phyloP scores from a whole-genome alignment of 2,329 filamentous ascomycete species.

The Aspergillus bombycis region DNA sequence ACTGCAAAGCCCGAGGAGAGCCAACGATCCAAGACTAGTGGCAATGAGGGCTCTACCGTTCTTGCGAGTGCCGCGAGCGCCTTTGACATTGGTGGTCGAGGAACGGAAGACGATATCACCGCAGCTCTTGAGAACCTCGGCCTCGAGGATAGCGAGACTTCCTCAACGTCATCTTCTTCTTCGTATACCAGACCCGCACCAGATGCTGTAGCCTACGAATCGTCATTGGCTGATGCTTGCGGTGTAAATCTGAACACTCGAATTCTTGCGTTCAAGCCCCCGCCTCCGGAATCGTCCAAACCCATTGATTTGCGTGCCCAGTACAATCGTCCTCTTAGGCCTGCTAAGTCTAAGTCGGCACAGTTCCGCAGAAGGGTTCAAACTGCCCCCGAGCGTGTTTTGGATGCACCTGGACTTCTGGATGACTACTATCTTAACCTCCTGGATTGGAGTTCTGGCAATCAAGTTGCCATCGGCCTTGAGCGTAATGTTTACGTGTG shows the following conservation, averaged over 20 bases:
- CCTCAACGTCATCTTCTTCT: conserved; percentile 55
- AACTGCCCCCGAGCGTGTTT: conserved; percentile 91
- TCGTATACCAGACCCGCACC: conserved; percentile 79
- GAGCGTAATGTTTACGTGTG: conserved; percentile 98
- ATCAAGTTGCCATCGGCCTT: conserved; percentile 96
- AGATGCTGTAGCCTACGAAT: conserved; percentile 87
- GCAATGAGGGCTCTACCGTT: conserved; percentile 71
- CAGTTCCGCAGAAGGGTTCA: conserved; percentile 91
- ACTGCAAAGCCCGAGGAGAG: conserved; percentile 83
- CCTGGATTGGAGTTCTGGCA: conserved; percentile 95
- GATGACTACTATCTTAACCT: conserved; percentile 99
- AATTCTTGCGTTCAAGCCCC: conserved; percentile 97
- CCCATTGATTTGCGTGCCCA: conserved; percentile 96
- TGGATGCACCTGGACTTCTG: conserved; percentile 92
- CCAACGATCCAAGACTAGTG: conserved; percentile 72
- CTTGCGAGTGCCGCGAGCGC: conserved; percentile 73
- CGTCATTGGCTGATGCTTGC: conserved; percentile 85
- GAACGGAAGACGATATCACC: conserved; percentile 72
- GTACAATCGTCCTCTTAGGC: conserved; percentile 94
- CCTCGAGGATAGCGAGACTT: conserved; percentile 72
- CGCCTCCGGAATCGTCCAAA: conserved; percentile 96
- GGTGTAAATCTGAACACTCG: conserved; percentile 91
- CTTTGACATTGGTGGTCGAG: conserved; percentile 64
- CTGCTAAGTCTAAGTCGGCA: conserved; percentile 71
- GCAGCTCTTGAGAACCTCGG: conserved; percentile 78